Percentiles rank a stretch among this genome's conserved stretches.
Evolutionary conservation across 2,329 filamentous ascomycete species (phyloP).

Genomic region (Sporothrix schenckii): DNA sequence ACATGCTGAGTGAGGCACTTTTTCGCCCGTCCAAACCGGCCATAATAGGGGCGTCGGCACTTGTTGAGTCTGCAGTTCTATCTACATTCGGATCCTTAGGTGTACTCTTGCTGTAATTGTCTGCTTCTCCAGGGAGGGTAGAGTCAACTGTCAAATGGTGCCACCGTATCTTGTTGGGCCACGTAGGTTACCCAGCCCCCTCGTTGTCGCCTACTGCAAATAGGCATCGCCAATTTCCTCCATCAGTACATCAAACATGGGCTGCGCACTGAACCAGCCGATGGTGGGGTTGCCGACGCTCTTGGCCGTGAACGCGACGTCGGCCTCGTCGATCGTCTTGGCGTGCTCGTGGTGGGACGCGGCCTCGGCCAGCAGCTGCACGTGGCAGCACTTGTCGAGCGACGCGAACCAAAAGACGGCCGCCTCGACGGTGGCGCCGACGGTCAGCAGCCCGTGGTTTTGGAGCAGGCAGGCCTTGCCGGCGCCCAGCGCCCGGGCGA

Average conservation of each 20-base stretch:
- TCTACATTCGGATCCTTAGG: no score
- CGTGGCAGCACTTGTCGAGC: constrained; percentile 61
- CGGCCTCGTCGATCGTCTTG: constrained; percentile 67
- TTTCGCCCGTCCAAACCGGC: no score
- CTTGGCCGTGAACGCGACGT: constrained; percentile 69
- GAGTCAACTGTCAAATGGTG: no score
- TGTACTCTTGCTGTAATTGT: no score
- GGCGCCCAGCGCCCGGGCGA: constrained; percentile 57
- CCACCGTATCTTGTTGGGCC: no score
- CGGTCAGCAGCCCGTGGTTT: constrained; percentile 64
- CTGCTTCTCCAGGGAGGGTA: no score
- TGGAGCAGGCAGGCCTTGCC: constrained; percentile 57
- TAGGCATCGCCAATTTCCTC: constrained; percentile 25
- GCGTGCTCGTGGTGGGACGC: constrained; percentile 56
- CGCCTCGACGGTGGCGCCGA: constrained; percentile 63
- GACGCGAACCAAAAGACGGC: constrained; percentile 62
- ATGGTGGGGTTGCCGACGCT: constrained; percentile 62
- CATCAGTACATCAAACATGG: constrained; percentile 64
- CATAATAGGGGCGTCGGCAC: no score
- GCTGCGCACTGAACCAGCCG: constrained; percentile 73
- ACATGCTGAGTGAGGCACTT: no score
- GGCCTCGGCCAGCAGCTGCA: constrained; percentile 62
- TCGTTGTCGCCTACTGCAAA: not conserved
- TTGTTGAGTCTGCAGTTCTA: no score
- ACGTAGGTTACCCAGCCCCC: not conserved